Base-by-base conservation (phyloP, 2,329 filamentous ascomycete genomes). In the Xylaria sp. region DNA sequence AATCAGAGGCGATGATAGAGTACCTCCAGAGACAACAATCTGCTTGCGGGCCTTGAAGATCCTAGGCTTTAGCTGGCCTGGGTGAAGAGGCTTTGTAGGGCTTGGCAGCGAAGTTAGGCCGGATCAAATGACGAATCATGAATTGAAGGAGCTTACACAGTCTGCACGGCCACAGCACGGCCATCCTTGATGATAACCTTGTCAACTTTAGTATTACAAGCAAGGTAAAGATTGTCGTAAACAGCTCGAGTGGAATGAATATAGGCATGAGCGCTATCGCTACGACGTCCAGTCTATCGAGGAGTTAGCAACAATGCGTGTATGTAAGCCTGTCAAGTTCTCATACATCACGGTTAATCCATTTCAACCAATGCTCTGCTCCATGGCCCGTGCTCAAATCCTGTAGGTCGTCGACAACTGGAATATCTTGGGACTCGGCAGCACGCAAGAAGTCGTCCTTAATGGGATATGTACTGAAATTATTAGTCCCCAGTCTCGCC, bases 331-430 rank as follows among this genome's bases (percentile, higher is more conserved):
- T 7, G 18, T 18, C 20, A 15, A 44, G 20, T 39, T 46, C 28
- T 20, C 82, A 76, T 74, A 84, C 83, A 73, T 88, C 88, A 68
- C 88, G 87, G 76, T 94, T 94, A 80, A 94, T 94, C 92, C 92
- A 94, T 81, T 94, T 94, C 65, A 94, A 82, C 92, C 92, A 94
- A 73, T 94, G 92, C 81, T 94, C 91, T 55, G 91, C 92, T 71
- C 92, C 92, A 68, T 90, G 88, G 15, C 82, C 90, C 0, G 90
- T 92, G 34, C 82, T 82, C 62, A 94, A 82, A 75, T 94, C 92
- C 78, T 94, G 90, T 3, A 93, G 84, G 77, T 94, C 92, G 77
- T 94, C 92, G 13, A 92, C 92, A 13, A 88, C 84, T 0, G 82
- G 92, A 67, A 94, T 93, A 23, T 89, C 92, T 77, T 93, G 91